phyloP scores from a whole-genome alignment of 768 basidiomycete genomes.

The Galerina marginata region DNA sequence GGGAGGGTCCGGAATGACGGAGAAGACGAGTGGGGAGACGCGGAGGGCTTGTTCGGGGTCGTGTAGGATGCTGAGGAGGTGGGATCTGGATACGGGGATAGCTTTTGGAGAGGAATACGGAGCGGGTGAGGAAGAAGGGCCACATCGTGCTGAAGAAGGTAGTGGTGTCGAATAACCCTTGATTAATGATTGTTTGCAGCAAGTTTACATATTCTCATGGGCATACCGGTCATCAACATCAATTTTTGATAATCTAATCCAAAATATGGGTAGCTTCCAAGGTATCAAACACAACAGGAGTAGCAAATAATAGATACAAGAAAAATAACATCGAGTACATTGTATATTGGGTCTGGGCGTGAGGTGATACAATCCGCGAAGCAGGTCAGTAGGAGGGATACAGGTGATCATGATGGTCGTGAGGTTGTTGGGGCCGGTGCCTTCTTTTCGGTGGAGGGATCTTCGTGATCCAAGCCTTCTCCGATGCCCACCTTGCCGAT shows the following conservation, averaged over 20 bases:
- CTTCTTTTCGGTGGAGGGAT: slow-evolving; percentile 18
- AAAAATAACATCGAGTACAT: slow-evolving; percentile 9
- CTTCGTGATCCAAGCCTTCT: slow-evolving; percentile 42
- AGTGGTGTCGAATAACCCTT: no score
- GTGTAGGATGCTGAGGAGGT: slow-evolving; percentile 36
- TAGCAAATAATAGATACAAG: slow-evolving; percentile 14
- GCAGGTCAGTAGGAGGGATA: background rate
- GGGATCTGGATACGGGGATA: slow-evolving; percentile 24
- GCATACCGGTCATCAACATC: no score
- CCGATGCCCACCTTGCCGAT: slow-evolving; percentile 68
- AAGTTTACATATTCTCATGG: no score
- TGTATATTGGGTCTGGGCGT: background rate
- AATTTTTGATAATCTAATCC: no score
- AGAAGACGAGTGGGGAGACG: slow-evolving; percentile 36
- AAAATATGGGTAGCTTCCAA: no score
- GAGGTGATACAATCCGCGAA: slow-evolving; percentile 12
- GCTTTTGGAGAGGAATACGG: slow-evolving; percentile 28
- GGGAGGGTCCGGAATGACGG: slow-evolving; percentile 26
- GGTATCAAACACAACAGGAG: slow-evolving; percentile 2
- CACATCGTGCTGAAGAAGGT: slow-evolving; percentile 25
- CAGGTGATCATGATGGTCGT: slow-evolving; percentile 4
- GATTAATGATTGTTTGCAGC: no score
- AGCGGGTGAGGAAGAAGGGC: slow-evolving; percentile 36
- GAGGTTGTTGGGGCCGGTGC: background rate
- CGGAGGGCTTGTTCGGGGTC: slow-evolving; percentile 35